Conservation (phyloP, 1,284 basidiomycete genomes). For the Heterobasidion irregulare region DNA sequence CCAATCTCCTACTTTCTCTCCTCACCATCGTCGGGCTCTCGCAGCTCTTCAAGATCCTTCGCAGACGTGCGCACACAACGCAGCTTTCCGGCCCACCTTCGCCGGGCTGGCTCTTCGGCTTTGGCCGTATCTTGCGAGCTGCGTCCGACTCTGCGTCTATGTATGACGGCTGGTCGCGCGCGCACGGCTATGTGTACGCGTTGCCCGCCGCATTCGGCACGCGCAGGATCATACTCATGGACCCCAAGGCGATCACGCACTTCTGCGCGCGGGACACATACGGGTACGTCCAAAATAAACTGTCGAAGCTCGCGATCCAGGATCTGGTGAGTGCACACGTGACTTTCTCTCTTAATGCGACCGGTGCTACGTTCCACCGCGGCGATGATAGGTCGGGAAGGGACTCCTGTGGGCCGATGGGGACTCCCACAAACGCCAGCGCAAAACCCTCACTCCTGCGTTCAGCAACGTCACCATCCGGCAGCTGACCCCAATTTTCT, state of each 20-base stretch:
- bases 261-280: background rate
- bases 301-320: background rate
- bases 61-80: background rate
- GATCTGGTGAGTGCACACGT: background rate
- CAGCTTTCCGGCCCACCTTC: background rate
- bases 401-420: background rate
- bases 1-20: background rate
- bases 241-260: background rate
- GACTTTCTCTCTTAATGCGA: background rate
- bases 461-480: slow-evolving; percentile 33
- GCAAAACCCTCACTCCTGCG: slow-evolving; percentile 30
- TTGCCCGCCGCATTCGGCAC: background rate
- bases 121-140: background rate
- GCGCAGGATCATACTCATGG: background rate
- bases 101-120: background rate
- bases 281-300: background rate
- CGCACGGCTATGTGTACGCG: background rate
- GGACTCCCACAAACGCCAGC: slow-evolving; percentile 22
- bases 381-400: background rate
- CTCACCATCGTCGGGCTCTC: background rate
- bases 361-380: background rate
- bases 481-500: slow-evolving; percentile 26
- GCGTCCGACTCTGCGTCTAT: background rate
- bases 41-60: background rate
- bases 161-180: background rate